Conservation (phyloP, 2,329 filamentous ascomycete genomes). For the Emergomyces pasteurianus region DNA sequence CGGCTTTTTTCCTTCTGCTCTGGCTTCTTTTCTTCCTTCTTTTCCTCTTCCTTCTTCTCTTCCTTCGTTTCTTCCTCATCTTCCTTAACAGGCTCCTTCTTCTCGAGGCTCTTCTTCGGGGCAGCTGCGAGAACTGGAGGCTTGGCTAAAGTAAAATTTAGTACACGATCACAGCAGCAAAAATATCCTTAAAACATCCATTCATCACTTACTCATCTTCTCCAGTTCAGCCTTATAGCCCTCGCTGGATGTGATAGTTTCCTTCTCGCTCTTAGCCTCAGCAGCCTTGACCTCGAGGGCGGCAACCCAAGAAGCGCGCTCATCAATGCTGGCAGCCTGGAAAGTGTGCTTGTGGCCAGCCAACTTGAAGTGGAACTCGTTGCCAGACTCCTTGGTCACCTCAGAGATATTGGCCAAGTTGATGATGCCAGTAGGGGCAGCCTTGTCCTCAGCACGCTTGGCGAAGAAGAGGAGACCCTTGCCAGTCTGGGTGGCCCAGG, state of each 20-base stretch:
- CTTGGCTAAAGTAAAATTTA: slow-evolving; percentile 26
- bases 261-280: slow-evolving; percentile 71
- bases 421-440: slow-evolving; percentile 66
- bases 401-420: slow-evolving; percentile 66
- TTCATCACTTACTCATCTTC: slow-evolving; percentile 46
- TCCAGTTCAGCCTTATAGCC: slow-evolving; percentile 79
- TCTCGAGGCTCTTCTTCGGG: slow-evolving; percentile 15
- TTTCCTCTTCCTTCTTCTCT: slow-evolving; percentile 23
- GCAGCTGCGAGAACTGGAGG: slow-evolving; percentile 26
- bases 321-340: slow-evolving; percentile 61
- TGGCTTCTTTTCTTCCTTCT: slow-evolving; percentile 23
- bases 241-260: slow-evolving; percentile 63
- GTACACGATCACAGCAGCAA: not conserved
- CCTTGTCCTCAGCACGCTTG: slow-evolving; percentile 74
- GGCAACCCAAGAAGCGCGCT: slow-evolving; percentile 87
- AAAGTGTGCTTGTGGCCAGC: slow-evolving; percentile 88
- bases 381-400: slow-evolving; percentile 59
- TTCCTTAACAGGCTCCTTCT: slow-evolving; percentile 19
- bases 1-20: slow-evolving; percentile 44
- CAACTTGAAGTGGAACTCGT: slow-evolving; percentile 77
- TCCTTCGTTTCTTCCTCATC: slow-evolving; percentile 19
- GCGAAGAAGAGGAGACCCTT: slow-evolving; percentile 90
- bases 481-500: slow-evolving; percentile 87
- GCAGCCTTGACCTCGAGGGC: slow-evolving; percentile 71
- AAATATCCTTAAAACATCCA: slow-evolving; percentile 4